Conservation (phyloP, 805 yeast genomes). For the Saccharomycopsis sp. region DNA sequence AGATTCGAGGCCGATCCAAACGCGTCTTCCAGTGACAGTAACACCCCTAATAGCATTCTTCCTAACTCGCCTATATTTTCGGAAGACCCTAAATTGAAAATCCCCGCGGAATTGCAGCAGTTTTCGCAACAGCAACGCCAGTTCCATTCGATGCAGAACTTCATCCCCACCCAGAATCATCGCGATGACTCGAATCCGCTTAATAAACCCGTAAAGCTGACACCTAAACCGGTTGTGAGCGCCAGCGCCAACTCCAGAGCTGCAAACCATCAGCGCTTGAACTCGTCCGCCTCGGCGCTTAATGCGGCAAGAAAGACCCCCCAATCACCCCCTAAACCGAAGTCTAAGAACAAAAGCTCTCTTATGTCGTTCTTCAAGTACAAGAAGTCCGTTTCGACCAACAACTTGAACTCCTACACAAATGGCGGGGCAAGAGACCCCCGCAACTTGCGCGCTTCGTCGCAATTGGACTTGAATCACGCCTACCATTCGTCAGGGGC, state of each 20-base stretch:
- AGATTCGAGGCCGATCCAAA: neutral
- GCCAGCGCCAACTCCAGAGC: too few species aligned
- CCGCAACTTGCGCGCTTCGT: constrained; percentile 5
- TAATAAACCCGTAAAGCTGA: too few species aligned
- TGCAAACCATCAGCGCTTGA: neutral
- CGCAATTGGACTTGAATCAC: constrained; percentile 13
- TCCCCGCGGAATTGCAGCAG: constrained; percentile 9
- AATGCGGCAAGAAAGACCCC: neutral
- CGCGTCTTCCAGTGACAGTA: neutral
- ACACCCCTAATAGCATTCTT: neutral
- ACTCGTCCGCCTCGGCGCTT: neutral
- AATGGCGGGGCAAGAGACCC: neutral
- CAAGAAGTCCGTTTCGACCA: constrained; percentile 15
- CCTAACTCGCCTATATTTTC: neutral
- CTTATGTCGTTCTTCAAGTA: constrained; percentile 18
- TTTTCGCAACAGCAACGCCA: constrained; percentile 13
- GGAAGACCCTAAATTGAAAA: constrained; percentile 5
- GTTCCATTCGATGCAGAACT: constrained; percentile 1
- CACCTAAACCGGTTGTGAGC: neutral
- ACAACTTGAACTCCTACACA: constrained; percentile 8
- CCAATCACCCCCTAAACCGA: neutral
- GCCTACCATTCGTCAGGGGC: constrained; percentile 2
- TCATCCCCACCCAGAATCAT: constrained; percentile 10
- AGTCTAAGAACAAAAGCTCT: constrained; percentile 12
- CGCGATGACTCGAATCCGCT: neutral